These are phyloP conservation scores for Agroathelia rolfsii DNA, from an alignment of 1,284 basidiomycete species.

Conservation along the genomic window DNA sequence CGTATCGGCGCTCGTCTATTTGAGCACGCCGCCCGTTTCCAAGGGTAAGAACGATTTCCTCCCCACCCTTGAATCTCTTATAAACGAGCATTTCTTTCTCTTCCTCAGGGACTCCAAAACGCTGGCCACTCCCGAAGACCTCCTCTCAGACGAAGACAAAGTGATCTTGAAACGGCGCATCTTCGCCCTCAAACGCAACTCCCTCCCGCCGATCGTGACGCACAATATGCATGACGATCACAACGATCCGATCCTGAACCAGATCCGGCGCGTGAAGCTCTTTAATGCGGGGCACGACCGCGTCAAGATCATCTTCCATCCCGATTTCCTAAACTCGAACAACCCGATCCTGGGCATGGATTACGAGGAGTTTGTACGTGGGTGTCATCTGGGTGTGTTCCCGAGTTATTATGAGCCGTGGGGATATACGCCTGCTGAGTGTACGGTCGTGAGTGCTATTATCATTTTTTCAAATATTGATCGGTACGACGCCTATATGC, in stretches of 20 bases:
- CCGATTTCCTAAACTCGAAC: constrained; percentile 95
- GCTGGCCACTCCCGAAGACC: constrained; percentile 62
- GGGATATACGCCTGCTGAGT: constrained; percentile 84
- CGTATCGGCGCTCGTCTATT: constrained; percentile 87
- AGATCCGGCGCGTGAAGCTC: constrained; percentile 86
- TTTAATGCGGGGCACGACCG: constrained; percentile 81
- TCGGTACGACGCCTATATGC: constrained; percentile 8
- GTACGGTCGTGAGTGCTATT: constrained; percentile 56
- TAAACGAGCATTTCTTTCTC: constrained; percentile 6
- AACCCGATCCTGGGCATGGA: constrained; percentile 96
- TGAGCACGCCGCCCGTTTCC: constrained; percentile 88
- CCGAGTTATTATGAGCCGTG: constrained; percentile 94
- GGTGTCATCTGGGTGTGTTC: constrained; percentile 97
- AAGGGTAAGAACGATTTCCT: constrained; percentile 68
- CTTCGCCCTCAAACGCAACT: constrained; percentile 90
- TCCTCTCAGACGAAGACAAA: constrained; percentile 88
- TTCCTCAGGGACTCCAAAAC: constrained; percentile 59
- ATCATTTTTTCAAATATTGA: constrained; percentile 4
- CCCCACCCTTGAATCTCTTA: too few species aligned
- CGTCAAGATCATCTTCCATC: constrained; percentile 97
- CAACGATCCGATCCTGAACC: constrained; percentile 89
- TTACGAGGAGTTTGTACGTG: constrained; percentile 97
- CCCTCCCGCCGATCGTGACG: constrained; percentile 87
- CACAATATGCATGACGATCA: constrained; percentile 97
- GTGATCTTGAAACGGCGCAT: constrained; percentile 94